These are phyloP conservation scores for Bryoglossum gracile DNA, from an alignment of 495 filamentous ascomycete genomes.

Conservation along the genomic window DNA sequence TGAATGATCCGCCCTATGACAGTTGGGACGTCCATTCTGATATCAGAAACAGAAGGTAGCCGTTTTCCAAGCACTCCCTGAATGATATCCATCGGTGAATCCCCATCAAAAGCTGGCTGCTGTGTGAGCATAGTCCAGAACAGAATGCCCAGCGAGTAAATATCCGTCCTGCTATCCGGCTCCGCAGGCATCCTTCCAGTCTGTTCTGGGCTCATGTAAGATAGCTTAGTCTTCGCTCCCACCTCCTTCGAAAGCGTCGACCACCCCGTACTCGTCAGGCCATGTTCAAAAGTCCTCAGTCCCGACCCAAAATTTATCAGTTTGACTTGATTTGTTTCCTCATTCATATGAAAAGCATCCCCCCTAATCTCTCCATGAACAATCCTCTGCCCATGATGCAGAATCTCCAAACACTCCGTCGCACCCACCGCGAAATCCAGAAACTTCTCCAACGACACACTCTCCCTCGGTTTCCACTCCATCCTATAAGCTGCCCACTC, in stretches of 20 bases:
- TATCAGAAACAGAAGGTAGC: constrained; percentile 63
- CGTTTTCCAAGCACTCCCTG: constrained; percentile 74
- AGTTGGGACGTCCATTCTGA: constrained; percentile 74
- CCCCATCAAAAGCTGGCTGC: constrained; percentile 67
- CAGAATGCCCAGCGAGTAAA: constrained; percentile 78
- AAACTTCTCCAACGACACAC: constrained; percentile 63
- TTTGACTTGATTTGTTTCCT: constrained; percentile 60
- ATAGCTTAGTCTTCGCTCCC: constrained; percentile 75
- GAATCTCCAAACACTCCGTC: constrained; percentile 72
- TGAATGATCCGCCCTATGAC: constrained; percentile 73
- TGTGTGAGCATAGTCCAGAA: constrained; percentile 83
- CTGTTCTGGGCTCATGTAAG: constrained; percentile 86
- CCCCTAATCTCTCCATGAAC: constrained; percentile 83
- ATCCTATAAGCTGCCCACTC: constrained; percentile 10
- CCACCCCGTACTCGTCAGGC: constrained; percentile 79
- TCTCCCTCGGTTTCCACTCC: constrained; percentile 37
- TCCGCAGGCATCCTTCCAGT: constrained; percentile 85
- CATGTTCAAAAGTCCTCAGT: constrained; percentile 77
- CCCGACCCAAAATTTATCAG: constrained; percentile 80
- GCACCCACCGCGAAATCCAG: constrained; percentile 86
- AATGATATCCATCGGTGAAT: constrained; percentile 75
- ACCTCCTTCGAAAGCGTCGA: constrained; percentile 67
- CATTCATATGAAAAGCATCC: constrained; percentile 80
- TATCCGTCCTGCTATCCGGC: constrained; percentile 82
- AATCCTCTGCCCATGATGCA: constrained; percentile 75